Conservation (phyloP, 225 moss, liverwort and hornwort genomes). For the Pleurozium schreberi region DNA sequence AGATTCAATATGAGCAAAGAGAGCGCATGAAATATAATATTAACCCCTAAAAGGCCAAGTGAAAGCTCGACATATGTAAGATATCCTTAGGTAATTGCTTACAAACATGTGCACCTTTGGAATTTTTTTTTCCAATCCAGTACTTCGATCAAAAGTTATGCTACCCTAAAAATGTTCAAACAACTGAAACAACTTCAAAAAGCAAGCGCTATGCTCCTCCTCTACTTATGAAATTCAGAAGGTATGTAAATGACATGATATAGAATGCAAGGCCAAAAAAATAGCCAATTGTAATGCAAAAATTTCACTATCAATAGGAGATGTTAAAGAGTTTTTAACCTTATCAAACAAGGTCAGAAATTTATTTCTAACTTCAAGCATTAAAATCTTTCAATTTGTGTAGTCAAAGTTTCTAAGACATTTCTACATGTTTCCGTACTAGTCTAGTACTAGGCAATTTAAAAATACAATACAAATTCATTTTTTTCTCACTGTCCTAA, state of each 20-base stretch:
- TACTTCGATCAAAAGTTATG: background rate
- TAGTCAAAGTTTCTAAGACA: accelerated
- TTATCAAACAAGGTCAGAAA: accelerated
- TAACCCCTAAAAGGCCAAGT: background rate
- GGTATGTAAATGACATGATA: background rate
- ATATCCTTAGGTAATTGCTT: accelerated
- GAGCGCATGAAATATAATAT: background rate
- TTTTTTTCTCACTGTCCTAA: no score
- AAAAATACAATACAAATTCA: no score
- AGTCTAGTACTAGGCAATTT: accelerated
- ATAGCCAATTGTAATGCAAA: accelerated
- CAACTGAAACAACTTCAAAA: no score
- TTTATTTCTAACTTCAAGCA: no score
- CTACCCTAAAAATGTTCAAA: no score
- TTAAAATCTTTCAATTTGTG: no score
- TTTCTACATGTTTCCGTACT: accelerated
- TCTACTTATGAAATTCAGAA: background rate
- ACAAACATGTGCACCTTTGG: accelerated
- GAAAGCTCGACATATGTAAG: accelerated
- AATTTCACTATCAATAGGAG: accelerated
- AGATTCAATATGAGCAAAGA: accelerated
- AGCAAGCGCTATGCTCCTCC: no score
- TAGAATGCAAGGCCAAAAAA: background rate
- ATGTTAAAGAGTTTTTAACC: accelerated
- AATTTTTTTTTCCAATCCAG: background rate